Conservation (phyloP, 108 stramenopile genomes). For the Epipyxis sp. region DNA sequence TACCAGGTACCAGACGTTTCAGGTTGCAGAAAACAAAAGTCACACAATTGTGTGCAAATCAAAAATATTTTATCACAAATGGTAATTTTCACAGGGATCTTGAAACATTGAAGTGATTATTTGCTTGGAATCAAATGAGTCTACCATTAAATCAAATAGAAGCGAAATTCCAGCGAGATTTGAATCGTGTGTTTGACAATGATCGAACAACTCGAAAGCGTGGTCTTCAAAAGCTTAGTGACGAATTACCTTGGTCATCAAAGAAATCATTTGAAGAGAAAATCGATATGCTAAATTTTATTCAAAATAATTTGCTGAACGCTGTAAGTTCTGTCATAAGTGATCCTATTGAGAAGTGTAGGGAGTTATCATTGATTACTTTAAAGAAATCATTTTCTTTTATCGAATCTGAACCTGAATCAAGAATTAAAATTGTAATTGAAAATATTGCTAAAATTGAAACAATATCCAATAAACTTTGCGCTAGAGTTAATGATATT, state of each 20-base stretch:
- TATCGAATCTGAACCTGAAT: neutral
- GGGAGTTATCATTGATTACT: constrained; percentile 8
- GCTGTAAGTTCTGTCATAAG: neutral
- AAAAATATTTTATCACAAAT: too few relatives aligned
- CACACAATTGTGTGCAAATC: too few relatives aligned
- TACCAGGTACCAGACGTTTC: too few relatives aligned
- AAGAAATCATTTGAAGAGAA: neutral
- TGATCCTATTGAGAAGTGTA: constrained; percentile 21
- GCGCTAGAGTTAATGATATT: constrained; percentile 21
- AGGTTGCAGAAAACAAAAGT: too few relatives aligned
- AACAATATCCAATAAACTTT: neutral
- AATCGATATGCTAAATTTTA: neutral
- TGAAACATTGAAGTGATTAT: neutral
- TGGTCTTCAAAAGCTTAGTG: constrained; percentile 26
- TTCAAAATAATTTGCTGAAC: neutral
- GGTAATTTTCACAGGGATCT: too few relatives aligned
- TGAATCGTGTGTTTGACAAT: constrained; percentile 15
- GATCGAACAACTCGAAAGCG: constrained; percentile 20
- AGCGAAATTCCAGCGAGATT: neutral
- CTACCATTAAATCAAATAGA: neutral
- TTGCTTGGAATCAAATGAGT: neutral
- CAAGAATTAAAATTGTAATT: too few relatives aligned
- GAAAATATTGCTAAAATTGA: neutral
- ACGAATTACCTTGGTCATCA: constrained; percentile 12
- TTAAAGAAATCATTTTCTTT: neutral